These are phyloP conservation scores for Gossypium sturtianum DNA, from an alignment of 345 rosid genomes.

Conservation along the genomic window DNA sequence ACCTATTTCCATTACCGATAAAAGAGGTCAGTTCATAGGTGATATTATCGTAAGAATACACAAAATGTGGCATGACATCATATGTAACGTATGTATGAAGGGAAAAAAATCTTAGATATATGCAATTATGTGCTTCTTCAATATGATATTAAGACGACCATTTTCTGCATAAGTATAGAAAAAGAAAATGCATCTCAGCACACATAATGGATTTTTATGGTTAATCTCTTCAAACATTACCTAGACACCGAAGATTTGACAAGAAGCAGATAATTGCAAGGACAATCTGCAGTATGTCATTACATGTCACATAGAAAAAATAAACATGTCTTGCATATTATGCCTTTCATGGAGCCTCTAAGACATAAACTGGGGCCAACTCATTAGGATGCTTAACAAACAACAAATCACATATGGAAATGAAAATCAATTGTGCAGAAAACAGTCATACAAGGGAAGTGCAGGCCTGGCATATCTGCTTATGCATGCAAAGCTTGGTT, in stretches of 20 bases:
- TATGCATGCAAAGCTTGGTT: background rate
- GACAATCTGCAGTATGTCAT: background rate
- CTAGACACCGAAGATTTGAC: background rate
- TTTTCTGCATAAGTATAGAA: background rate
- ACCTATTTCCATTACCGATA: conserved; percentile 37
- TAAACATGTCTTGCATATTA: background rate
- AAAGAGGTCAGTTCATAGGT: background rate
- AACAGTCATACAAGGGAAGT: background rate
- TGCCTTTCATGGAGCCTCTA: background rate
- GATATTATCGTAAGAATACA: background rate
- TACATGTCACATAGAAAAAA: background rate
- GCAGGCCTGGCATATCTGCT: background rate
- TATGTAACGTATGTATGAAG: background rate
- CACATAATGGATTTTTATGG: background rate
- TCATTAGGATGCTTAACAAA: background rate
- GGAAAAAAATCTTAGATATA: background rate
- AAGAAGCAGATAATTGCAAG: background rate
- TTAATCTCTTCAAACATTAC: background rate
- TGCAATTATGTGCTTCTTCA: background rate
- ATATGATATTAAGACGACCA: background rate
- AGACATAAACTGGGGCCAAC: background rate
- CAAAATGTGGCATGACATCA: background rate
- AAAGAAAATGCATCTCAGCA: background rate
- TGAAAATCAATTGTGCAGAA: background rate
- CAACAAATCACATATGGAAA: background rate